Base-by-base conservation (phyloP, 345 rosid species). In the Syzygium oleosum region DNA sequence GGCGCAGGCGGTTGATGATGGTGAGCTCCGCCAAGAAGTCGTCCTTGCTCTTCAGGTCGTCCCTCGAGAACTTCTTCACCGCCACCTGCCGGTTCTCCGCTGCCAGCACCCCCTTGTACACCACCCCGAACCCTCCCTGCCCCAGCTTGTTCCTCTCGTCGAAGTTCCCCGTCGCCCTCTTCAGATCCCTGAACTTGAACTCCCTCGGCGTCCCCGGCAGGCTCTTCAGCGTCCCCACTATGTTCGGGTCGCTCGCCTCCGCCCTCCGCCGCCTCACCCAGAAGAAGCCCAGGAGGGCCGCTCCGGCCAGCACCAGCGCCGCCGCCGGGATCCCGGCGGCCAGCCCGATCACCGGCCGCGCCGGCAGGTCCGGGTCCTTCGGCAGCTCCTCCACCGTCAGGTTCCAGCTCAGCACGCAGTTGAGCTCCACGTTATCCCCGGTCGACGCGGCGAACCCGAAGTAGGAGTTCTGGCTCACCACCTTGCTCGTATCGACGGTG, bases 1-100 rank as follows among this genome's bases (percentile, higher is more conserved):
- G 96, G 85, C 94, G 94, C 59, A 93, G 92, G 12, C 94, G 92
- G 89, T 93, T 94, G 84, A 95, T 95, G 91, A 93, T 93, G 23
- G 97, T 90, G 29, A 95, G 93, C 65, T 93, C 95, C 51, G 94
- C 87, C 88, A 95, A 85, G 89, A 95, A 95, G 89, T 94, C 93
- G 59, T 91, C 95, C 90, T 90, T 91, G 14, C 95, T 91, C 61
- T 92, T 88, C 17, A 90, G 87, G 59, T 88, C 86, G 58, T 90
- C 93, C 79, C 94, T 87, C 16, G 91, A 89, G 85, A 94, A 93
- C 43, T 90, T 93, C 90, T 94, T 94, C 46, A 94, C 95, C 8
- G 96, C 95, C 7, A 94, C 89, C 73, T 84, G 89, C 61, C 89
- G 85, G 85, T 91, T 93, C 87, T 94, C 94, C 55, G 89, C 86